A percentile compares a stretch with the other conserved stretches of the same genome.
phyloP scores from a whole-genome alignment of 2,329 filamentous ascomycete genomes.

The Epichloe coenophiala region DNA sequence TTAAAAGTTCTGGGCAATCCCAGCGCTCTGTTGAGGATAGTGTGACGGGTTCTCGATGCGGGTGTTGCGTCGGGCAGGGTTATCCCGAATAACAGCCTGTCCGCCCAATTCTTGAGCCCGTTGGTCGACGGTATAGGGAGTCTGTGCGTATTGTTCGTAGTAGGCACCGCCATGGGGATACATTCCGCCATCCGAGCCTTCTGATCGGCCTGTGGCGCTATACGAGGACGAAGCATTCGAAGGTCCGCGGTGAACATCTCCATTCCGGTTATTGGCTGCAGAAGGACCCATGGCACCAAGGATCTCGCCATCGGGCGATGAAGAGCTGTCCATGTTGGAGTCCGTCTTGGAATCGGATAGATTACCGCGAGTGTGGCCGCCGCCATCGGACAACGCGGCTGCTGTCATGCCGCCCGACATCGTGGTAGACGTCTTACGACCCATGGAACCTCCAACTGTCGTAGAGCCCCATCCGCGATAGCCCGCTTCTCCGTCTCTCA shows the following conservation, averaged over 20 bases:
- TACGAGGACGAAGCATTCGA: slow-evolving; percentile 97
- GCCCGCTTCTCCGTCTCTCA: slow-evolving; percentile 60
- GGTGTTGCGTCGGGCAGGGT: slow-evolving; percentile 82
- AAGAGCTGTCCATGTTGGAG: slow-evolving; percentile 36
- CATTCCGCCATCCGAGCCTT: slow-evolving; percentile 42
- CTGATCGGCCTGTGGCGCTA: slow-evolving; percentile 66
- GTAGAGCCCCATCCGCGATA: slow-evolving; percentile 94
- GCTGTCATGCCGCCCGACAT: slow-evolving; percentile 61
- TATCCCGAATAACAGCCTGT: slow-evolving; percentile 83
- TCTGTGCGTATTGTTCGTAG: slow-evolving; percentile 45
- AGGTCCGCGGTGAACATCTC: slow-evolving; percentile 71
- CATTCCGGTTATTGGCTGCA: slow-evolving; percentile 48
- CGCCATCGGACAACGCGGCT: slow-evolving; percentile 58
- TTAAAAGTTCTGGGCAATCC: slow-evolving; percentile 87
- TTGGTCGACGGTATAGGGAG: slow-evolving; percentile 39
- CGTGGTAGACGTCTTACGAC: slow-evolving; percentile 78
- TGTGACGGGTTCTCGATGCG: slow-evolving; percentile 84
- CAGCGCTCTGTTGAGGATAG: slow-evolving; percentile 83
- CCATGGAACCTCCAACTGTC: slow-evolving; percentile 50
- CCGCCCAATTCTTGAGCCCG: slow-evolving; percentile 30
- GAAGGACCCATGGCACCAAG: slow-evolving; percentile 70
- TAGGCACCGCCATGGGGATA: slow-evolving; percentile 36
- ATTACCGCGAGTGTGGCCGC: slow-evolving; percentile 52
- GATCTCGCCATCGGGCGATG: slow-evolving; percentile 63
- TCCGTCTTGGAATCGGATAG: slow-evolving; percentile 60